Evolutionary conservation across 495 filamentous ascomycete genomes (phyloP).

Genomic region (Penicillium fimorum): DNA sequence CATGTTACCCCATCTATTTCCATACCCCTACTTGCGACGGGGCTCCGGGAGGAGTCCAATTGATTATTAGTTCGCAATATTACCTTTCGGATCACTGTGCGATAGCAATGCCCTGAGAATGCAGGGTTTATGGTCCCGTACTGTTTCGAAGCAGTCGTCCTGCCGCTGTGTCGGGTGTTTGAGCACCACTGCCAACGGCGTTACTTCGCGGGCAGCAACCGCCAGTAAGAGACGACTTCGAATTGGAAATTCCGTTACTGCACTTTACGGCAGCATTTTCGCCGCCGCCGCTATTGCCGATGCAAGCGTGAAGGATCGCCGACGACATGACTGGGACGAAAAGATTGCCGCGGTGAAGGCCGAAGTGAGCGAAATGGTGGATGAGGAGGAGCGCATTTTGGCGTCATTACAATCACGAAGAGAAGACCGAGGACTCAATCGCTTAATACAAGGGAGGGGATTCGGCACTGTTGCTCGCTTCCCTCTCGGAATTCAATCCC

Average conservation of each 20-base stretch:
- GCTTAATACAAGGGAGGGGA: slow-evolving; percentile 24
- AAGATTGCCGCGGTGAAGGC: slow-evolving; percentile 49
- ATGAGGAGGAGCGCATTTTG: slow-evolving; percentile 42
- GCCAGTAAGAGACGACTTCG: slow-evolving; percentile 51
- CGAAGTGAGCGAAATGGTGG: slow-evolving; percentile 42
- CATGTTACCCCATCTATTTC: slow-evolving; percentile 13
- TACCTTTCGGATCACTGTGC: neutral
- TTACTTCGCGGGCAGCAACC: slow-evolving; percentile 53
- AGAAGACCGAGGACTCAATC: slow-evolving; percentile 17
- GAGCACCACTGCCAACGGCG: slow-evolving; percentile 48
- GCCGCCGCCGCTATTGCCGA: slow-evolving; percentile 69
- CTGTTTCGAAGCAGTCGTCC: slow-evolving; percentile 56
- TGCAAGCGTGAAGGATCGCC: slow-evolving; percentile 58
- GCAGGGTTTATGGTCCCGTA: slow-evolving; percentile 70
- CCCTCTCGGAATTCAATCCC: slow-evolving; percentile 10
- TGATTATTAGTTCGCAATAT: neutral
- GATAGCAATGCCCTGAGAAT: slow-evolving; percentile 51
- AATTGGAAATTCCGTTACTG: slow-evolving; percentile 63
- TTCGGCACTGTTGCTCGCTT: slow-evolving; percentile 22
- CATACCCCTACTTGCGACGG: slow-evolving; percentile 17
- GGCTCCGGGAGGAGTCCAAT: slow-evolving; percentile 26
- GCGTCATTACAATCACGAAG: slow-evolving; percentile 30
- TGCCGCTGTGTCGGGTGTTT: slow-evolving; percentile 66
- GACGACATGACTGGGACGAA: slow-evolving; percentile 63
- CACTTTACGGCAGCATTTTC: slow-evolving; percentile 69